Evolutionary conservation across 2,329 filamentous ascomycete species (phyloP).

Genomic region (Trichophaea hybrida): DNA sequence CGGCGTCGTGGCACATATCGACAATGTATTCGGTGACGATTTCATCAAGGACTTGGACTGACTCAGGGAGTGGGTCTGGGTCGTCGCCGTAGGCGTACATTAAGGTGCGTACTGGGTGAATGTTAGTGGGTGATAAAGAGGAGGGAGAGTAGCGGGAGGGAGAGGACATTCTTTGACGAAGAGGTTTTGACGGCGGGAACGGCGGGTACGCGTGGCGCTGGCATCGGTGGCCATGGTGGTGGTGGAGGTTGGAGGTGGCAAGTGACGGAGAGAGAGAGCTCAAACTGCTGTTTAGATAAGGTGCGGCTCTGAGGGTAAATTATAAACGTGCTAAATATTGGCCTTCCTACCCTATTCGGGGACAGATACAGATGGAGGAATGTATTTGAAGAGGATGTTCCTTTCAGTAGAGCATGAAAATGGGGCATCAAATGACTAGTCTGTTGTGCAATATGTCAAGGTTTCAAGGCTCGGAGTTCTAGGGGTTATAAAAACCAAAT

Average conservation of each 20-base stretch:
- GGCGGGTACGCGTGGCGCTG: constrained; percentile 22
- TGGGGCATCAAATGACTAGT: no score
- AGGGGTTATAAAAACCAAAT: no score
- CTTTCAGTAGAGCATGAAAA: no score
- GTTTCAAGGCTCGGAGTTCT: no score
- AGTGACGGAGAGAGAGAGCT: no score
- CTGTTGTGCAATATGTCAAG: no score
- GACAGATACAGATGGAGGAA: no score
- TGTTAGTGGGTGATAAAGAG: background rate
- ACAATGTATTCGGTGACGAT: constrained; percentile 72
- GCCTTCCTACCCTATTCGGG: no score
- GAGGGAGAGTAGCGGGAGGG: background rate
- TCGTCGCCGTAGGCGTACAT: constrained; percentile 72
- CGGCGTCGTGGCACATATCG: constrained; percentile 45
- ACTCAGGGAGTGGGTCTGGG: constrained; percentile 62
- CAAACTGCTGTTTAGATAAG: no score
- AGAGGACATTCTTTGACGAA: constrained; percentile 51
- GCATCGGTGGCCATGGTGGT: constrained; percentile 23
- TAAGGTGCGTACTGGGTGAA: constrained; percentile 48
- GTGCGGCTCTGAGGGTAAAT: no score
- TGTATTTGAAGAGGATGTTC: no score
- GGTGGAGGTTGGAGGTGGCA: background rate
- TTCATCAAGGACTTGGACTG: constrained; percentile 77
- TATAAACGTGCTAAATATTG: no score
- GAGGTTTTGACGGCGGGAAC: constrained; percentile 49